Conservation (phyloP, 768 basidiomycete species). For the Leccinum subgranulosum region DNA sequence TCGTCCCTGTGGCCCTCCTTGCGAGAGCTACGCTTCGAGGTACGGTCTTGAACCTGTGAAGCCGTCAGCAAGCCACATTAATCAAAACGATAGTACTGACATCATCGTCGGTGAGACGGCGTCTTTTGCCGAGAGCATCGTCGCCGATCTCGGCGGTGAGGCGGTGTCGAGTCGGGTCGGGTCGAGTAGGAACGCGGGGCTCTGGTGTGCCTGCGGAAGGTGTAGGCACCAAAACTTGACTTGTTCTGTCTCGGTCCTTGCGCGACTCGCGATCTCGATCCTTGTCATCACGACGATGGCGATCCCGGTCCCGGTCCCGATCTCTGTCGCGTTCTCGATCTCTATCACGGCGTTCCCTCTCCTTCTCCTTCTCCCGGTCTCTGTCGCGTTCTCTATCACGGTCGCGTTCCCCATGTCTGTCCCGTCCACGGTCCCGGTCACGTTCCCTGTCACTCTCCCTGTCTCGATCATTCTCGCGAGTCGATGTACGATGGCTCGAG, state of each 20-base stretch:
- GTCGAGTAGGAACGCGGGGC: conserved; percentile 57
- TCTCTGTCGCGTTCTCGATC: conserved; percentile 53
- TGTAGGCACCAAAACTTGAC: conserved; percentile 34
- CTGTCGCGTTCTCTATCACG: conserved; percentile 41
- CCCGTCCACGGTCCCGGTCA: conserved; percentile 47
- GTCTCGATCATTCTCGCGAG: conserved; percentile 35
- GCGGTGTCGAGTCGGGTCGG: conserved; percentile 58
- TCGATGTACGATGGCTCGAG: conserved; percentile 38
- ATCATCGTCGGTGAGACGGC: conserved; percentile 69
- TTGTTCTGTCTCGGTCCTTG: conserved; percentile 54
- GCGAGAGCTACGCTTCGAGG: conserved; percentile 77
- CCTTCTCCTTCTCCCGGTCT: conserved; percentile 39
- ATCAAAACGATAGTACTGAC: conserved; percentile 39
- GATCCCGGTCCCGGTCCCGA: conserved; percentile 38
- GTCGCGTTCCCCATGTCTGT: conserved; percentile 46
- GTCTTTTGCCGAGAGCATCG: conserved; percentile 70
- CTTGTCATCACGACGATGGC: conserved; percentile 58
- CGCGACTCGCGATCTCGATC: conserved; percentile 61
- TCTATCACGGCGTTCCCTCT: conserved; percentile 37
- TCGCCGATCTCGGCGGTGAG: conserved; percentile 44
- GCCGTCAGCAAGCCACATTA: conserved; percentile 10
- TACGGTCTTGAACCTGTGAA: conserved; percentile 57
- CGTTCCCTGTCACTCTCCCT: conserved; percentile 45
- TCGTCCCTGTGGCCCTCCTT: conserved; percentile 79
- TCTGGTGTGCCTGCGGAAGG: conserved; percentile 37